phyloP scores from a whole-genome alignment of 2,329 filamentous ascomycete genomes.

The Coleophoma crateriformis region DNA sequence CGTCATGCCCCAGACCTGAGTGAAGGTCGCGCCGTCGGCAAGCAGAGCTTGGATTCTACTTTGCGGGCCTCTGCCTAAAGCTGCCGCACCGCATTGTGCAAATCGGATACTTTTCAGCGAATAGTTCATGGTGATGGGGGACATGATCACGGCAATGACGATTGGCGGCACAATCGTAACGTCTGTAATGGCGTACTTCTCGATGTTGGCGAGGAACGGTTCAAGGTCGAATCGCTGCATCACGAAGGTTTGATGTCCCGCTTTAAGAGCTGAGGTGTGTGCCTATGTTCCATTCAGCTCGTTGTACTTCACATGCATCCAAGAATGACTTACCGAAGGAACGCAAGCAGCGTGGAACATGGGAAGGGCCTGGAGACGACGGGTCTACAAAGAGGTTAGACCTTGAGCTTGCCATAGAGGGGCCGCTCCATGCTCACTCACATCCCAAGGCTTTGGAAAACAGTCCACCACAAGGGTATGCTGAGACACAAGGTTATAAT shows the following conservation, averaged over 20 bases:
- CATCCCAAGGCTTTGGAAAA: slow-evolving; percentile 40
- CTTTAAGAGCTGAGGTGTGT: slow-evolving; percentile 48
- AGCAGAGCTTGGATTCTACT: slow-evolving; percentile 34
- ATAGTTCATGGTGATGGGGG: slow-evolving; percentile 13
- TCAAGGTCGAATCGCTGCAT: slow-evolving; percentile 48
- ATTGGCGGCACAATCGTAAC: slow-evolving; percentile 71
- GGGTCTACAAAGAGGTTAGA: slow-evolving; percentile 21
- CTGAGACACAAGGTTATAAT: slow-evolving; percentile 29
- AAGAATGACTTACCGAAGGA: slow-evolving; percentile 36
- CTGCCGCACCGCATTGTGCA: slow-evolving; percentile 42
- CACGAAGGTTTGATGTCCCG: slow-evolving; percentile 8
- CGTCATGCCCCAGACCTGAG: slow-evolving; percentile 49
- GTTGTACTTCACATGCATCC: neutral
- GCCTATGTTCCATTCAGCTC: slow-evolving; percentile 57
- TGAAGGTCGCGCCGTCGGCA: slow-evolving; percentile 32
- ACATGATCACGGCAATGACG: slow-evolving; percentile 51
- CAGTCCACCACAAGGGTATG: slow-evolving; percentile 42
- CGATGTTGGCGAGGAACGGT: slow-evolving; percentile 61
- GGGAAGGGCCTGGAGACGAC: slow-evolving; percentile 46
- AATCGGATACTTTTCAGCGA: slow-evolving; percentile 50
- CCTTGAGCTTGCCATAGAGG: slow-evolving; percentile 45
- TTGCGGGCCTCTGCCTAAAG: slow-evolving; percentile 35
- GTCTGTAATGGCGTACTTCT: slow-evolving; percentile 62
- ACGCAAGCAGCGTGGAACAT: slow-evolving; percentile 64
- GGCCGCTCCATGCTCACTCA: slow-evolving; percentile 55